These are phyloP conservation scores for Pseudogymnoascus sp. DNA, from an alignment of 2,329 filamentous ascomycete species.

Conservation along the genomic window DNA sequence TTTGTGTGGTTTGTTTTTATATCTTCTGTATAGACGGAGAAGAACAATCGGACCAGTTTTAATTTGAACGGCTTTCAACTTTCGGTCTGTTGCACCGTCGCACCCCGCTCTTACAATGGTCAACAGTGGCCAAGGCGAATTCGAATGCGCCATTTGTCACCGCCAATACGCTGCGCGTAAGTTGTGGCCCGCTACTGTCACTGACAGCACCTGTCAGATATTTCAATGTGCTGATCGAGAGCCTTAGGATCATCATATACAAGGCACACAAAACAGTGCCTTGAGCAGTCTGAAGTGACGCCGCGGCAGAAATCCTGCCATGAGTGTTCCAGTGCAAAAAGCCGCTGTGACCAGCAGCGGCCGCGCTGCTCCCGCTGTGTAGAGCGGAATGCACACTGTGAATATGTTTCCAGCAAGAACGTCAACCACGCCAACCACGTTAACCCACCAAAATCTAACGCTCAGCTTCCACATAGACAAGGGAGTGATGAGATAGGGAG, in stretches of 20 bases:
- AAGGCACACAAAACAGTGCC: conserved; percentile 11
- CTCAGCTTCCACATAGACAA: neutral
- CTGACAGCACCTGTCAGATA: neutral
- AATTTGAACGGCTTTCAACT: neutral
- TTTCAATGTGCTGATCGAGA: neutral
- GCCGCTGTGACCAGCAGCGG: conserved; percentile 23
- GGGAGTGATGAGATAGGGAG: neutral
- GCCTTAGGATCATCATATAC: conserved; percentile 9
- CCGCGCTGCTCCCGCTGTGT: conserved; percentile 24
- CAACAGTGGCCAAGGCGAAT: neutral
- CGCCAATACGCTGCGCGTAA: conserved; percentile 11
- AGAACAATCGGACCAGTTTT: neutral
- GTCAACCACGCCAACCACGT: neutral
- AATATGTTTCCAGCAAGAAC: conserved; percentile 16
- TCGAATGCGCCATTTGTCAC: conserved; percentile 10
- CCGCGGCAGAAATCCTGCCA: conserved; percentile 25
- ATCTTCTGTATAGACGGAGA: neutral
- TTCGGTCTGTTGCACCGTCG: neutral
- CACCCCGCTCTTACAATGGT: neutral
- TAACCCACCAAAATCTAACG: neutral
- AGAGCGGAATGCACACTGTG: conserved; percentile 17
- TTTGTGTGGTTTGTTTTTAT: neutral
- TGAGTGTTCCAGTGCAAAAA: conserved; percentile 24
- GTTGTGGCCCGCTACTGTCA: neutral
- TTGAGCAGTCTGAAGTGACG: neutral